phyloP scores from a whole-genome alignment of 345 rosid species.

The Aquilaria yunnanensis region DNA sequence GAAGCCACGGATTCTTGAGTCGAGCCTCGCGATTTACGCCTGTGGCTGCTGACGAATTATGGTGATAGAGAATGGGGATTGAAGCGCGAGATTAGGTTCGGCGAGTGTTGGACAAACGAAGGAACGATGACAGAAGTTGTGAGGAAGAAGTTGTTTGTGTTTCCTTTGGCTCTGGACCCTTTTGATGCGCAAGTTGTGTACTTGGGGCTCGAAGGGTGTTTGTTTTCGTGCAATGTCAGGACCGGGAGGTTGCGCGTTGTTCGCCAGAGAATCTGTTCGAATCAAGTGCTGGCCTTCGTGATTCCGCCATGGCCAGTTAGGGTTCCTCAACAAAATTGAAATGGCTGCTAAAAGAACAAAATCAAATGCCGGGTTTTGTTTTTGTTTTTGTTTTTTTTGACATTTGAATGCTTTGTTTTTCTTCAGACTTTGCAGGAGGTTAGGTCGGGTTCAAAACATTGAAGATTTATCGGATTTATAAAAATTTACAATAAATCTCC shows the following conservation, averaged over 20 bases:
- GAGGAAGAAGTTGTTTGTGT: neutral
- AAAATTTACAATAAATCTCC: too few species aligned
- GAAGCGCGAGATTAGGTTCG: constrained; percentile 9
- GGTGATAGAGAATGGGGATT: constrained; percentile 4
- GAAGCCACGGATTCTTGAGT: constrained; percentile 8
- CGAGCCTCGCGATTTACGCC: neutral
- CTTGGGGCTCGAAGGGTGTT: constrained; percentile 9
- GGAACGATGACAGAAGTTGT: neutral
- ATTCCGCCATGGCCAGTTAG: constrained; percentile 7
- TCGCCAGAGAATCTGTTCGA: constrained; percentile 8
- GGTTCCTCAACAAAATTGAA: neutral
- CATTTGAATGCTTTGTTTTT: too few species aligned
- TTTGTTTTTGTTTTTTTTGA: too few species aligned
- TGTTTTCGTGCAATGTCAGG: constrained; percentile 4
- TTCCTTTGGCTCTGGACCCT: constrained; percentile 13
- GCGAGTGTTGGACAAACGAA: neutral
- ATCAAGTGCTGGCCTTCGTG: constrained; percentile 10
- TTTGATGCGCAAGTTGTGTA: constrained; percentile 6
- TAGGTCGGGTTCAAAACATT: too few species aligned
- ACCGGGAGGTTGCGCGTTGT: constrained; percentile 2
- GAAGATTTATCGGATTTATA: too few species aligned
- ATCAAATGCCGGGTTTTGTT: too few species aligned
- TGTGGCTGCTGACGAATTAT: constrained; percentile 3
- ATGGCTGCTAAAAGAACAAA: too few species aligned
- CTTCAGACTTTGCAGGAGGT: too few species aligned